These are phyloP conservation scores for Myriangium duriaei DNA, from an alignment of 2,329 filamentous ascomycete species.

Conservation along the genomic window DNA sequence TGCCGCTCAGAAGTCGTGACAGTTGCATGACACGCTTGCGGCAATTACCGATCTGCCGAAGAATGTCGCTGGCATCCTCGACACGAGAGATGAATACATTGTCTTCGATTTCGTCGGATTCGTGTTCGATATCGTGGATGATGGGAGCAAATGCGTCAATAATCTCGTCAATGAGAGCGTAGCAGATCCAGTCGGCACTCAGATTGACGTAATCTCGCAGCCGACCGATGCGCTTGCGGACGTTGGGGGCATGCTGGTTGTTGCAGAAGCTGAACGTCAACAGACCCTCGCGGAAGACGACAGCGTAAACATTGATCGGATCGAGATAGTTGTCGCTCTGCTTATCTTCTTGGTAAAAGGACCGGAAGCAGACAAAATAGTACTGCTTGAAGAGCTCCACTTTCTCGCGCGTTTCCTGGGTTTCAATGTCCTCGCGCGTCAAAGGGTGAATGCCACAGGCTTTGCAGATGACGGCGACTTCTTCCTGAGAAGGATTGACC, in stretches of 20 bases:
- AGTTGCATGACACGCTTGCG: constrained; percentile 92
- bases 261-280: constrained; percentile 87
- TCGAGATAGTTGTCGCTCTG: constrained; percentile 74
- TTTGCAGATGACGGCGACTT: constrained; percentile 77
- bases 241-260: constrained; percentile 76
- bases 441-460: constrained; percentile 92
- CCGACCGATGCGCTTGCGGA: constrained; percentile 80
- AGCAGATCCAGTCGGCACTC: constrained; percentile 97
- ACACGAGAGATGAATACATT: constrained; percentile 84
- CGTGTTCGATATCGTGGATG: constrained; percentile 73
- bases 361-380: constrained; percentile 96
- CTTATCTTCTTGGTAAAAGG: constrained; percentile 74
- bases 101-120: constrained; percentile 89
- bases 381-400: constrained; percentile 96
- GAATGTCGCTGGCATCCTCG: constrained; percentile 77
- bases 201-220: constrained; percentile 90
- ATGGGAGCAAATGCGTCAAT: constrained; percentile 90
- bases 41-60: constrained; percentile 76
- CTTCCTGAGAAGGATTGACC: constrained; percentile 77
- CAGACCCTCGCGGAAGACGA: constrained; percentile 91
- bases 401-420: constrained; percentile 92
- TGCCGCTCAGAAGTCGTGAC: constrained; percentile 84
- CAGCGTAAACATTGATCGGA: constrained; percentile 90
- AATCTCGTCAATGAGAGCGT: constrained; percentile 95
- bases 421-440: constrained; percentile 91